Base-by-base conservation (phyloP, 2,329 filamentous ascomycete species). In the Colletotrichum falcatum region DNA sequence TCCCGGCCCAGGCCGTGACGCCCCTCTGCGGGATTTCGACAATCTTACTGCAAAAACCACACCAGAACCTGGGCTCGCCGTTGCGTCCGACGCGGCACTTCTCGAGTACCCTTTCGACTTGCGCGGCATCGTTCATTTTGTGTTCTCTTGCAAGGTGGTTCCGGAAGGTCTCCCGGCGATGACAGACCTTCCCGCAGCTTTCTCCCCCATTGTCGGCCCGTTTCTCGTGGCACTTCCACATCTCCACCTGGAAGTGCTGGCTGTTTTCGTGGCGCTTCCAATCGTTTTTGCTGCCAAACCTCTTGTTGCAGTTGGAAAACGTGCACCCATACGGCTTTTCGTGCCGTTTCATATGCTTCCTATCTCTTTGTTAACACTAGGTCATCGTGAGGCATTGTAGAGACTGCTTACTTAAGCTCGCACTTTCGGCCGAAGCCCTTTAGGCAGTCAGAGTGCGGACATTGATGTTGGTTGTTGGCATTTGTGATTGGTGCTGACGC, bases 241-340 rank as follows among this genome's bases (percentile, higher is more conserved):
- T 86, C 76, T 94, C 91, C 7, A 88, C 79, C 69, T 92, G 88
- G 71, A 88, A 89, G 78, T 97, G 94, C 76, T 95, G 92, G 20
- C 88, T 90, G 73, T 90, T 92, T 77, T 98, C 95, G 76, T 98
- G 95, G 1, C 95, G 89, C 78, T 97, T 97, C 95, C 90, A 98
- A 79, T 98, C 95, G 70, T 94, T 95, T 78, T 97, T 97, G 79
- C 92, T 95, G n/a, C 95, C 95, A 74, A 97, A 97, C 0, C 78
- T 84, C 76, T 94, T 94, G 59, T 81, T 79, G 76, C 95, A 97
- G 37, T 82, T 80, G 11, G 84, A 80, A 73, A 90, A 92, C 0
- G 94, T 97, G 79, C 95, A 98, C 16, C 90, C 90, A 73, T 95
- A 97, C 0, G 94, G 95, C 73, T 90, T 90, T 9, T 88, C 86